A percentile compares a stretch with the other conserved stretches of the same genome.
phyloP scores from a whole-genome alignment of 768 basidiomycete genomes.

The Gyrodon lividus region DNA sequence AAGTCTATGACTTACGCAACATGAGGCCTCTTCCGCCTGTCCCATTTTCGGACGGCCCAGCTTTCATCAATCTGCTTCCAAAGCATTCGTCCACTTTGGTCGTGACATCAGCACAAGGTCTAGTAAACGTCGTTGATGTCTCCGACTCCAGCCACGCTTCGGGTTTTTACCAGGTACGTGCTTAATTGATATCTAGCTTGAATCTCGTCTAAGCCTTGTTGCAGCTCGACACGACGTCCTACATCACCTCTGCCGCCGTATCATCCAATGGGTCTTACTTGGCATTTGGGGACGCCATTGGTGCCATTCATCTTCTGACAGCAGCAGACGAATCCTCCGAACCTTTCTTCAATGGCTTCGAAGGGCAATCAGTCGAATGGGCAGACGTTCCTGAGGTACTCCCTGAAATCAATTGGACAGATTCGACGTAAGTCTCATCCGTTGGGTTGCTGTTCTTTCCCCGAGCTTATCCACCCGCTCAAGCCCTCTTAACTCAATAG shows the following conservation, averaged over 20 bases:
- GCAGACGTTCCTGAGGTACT: slow-evolving; percentile 69
- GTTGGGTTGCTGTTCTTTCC: background rate
- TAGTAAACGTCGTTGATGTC: slow-evolving; percentile 83
- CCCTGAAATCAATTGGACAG: slow-evolving; percentile 77
- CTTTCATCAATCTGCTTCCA: slow-evolving; percentile 81
- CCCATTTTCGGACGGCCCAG: slow-evolving; percentile 82
- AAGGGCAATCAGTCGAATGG: slow-evolving; percentile 84
- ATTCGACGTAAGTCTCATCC: slow-evolving; percentile 61
- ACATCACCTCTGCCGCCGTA: slow-evolving; percentile 75
- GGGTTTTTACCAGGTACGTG: slow-evolving; percentile 77
- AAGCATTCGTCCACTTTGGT: slow-evolving; percentile 71
- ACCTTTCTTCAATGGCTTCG: slow-evolving; percentile 83
- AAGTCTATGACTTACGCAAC: slow-evolving; percentile 86
- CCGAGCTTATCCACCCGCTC: background rate
- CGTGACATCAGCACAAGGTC: slow-evolving; percentile 76
- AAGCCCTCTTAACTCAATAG: slow-evolving; percentile 86
- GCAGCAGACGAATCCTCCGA: slow-evolving; percentile 61
- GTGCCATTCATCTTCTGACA: slow-evolving; percentile 77
- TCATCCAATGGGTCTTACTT: slow-evolving; percentile 89
- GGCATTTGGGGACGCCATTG: slow-evolving; percentile 89
- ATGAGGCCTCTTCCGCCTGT: slow-evolving; percentile 82
- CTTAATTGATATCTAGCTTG: background rate
- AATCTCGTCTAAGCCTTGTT: slow-evolving; percentile 5
- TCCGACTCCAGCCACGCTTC: slow-evolving; percentile 62
- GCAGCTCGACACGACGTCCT: slow-evolving; percentile 72